Percentiles rank a stretch among this genome's conserved stretches.
Evolutionary conservation across 2,329 filamentous ascomycete genomes (phyloP).

Genomic region (Colletotrichum caudatum): DNA sequence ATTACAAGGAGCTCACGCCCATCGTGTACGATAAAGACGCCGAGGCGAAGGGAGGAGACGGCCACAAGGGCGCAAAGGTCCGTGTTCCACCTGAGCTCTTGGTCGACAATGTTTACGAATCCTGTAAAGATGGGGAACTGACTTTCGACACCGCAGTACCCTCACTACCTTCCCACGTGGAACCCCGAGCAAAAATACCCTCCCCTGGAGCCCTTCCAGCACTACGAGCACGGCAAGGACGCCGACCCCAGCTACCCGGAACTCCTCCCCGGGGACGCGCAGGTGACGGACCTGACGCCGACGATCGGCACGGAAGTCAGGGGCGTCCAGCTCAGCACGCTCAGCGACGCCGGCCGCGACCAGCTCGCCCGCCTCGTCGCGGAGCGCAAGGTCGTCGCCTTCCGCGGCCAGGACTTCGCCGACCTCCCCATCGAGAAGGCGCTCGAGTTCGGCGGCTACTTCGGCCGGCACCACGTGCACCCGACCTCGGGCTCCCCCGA

Average conservation of each 20-base stretch:
- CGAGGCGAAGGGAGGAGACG: conserved; percentile 45
- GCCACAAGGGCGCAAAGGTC: conserved; percentile 43
- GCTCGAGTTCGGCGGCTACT: conserved; percentile 74
- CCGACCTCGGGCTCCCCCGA: conserved; percentile 77
- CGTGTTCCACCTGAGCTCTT: not conserved
- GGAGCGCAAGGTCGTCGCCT: conserved; percentile 74
- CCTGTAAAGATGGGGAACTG: not conserved
- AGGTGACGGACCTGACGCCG: conserved; percentile 68
- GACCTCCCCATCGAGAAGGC: conserved; percentile 72
- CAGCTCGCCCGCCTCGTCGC: conserved; percentile 75
- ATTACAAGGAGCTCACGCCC: conserved; percentile 49
- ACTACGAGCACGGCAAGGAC: conserved; percentile 74
- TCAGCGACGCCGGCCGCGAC: conserved; percentile 73
- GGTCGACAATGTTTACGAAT: not conserved
- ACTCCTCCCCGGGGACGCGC: conserved; percentile 62
- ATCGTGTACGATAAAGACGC: conserved; percentile 46
- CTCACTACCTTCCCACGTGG: conserved; percentile 70
- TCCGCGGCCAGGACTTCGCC: conserved; percentile 75
- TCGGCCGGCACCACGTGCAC: conserved; percentile 77
- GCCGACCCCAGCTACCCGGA: conserved; percentile 72
- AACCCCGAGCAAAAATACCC: conserved; percentile 67
- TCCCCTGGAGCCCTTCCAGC: conserved; percentile 71
- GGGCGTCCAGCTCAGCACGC: conserved; percentile 72
- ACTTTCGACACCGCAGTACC: conserved; percentile 39
- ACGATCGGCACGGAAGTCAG: conserved; percentile 73